These are phyloP conservation scores for Halophytophthora polymorphica DNA, from an alignment of 352 stramenopile genomes.

Conservation along the genomic window DNA sequence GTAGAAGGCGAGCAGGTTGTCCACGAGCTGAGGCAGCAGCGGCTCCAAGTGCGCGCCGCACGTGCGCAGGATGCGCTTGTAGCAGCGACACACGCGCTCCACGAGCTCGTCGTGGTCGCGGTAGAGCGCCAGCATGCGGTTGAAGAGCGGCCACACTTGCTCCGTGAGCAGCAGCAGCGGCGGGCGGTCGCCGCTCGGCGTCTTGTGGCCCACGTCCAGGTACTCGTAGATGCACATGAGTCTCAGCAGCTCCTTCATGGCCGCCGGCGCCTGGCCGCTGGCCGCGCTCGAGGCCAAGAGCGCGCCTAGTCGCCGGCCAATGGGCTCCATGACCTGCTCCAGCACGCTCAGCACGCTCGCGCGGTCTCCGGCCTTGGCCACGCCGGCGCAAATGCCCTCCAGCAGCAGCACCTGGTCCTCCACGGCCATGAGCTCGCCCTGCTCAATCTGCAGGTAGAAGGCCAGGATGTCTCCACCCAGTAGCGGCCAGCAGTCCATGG, in stretches of 20 bases:
- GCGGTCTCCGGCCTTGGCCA: slow-evolving; percentile 48
- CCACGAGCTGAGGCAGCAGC: slow-evolving; percentile 68
- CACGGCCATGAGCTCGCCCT: slow-evolving; percentile 59
- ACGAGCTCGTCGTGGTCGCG: slow-evolving; percentile 71
- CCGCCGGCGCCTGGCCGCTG: slow-evolving; percentile 34
- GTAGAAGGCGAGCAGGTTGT: slow-evolving; percentile 79
- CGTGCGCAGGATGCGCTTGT: slow-evolving; percentile 84
- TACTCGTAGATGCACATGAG: slow-evolving; percentile 87
- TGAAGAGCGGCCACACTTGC: slow-evolving; percentile 75
- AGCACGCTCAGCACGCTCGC: slow-evolving; percentile 42
- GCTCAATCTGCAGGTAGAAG: slow-evolving; percentile 80
- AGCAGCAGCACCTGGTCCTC: slow-evolving; percentile 86
- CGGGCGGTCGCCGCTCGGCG: slow-evolving; percentile 21
- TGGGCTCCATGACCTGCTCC: slow-evolving; percentile 65
- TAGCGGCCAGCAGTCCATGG: slow-evolving; percentile 74
- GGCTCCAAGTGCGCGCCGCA: slow-evolving; percentile 59
- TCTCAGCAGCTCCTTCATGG: slow-evolving; percentile 66
- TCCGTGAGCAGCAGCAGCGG: slow-evolving; percentile 74
- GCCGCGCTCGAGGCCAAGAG: slow-evolving; percentile 39
- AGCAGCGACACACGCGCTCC: slow-evolving; percentile 79
- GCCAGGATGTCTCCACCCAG: slow-evolving; percentile 62
- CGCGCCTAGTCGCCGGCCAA: slow-evolving; percentile 44
- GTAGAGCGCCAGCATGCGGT: slow-evolving; percentile 80
- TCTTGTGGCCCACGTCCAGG: slow-evolving; percentile 38
- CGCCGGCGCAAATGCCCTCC: slow-evolving; percentile 68